Conservation (phyloP, 306 rosid species). For the Prunus campanulata region DNA sequence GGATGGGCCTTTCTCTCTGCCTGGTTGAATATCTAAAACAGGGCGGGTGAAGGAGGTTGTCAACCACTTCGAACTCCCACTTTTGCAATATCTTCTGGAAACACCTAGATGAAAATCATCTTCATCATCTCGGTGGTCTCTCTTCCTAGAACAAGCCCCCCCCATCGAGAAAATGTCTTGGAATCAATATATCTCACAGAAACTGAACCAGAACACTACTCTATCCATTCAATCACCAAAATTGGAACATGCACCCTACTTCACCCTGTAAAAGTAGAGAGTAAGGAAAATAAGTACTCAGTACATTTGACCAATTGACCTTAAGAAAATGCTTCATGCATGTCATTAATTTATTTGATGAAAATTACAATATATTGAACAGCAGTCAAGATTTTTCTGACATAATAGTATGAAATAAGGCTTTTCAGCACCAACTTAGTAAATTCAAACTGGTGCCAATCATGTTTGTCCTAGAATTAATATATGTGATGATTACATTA, state of each 20-base stretch:
- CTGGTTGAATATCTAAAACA: conserved; percentile 39
- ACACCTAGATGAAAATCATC: conserved; percentile 42
- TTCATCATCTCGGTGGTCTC: conserved; percentile 48
- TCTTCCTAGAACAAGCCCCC: conserved; percentile 95
- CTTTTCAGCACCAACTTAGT: neutral
- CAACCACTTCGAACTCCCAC: conserved; percentile 90
- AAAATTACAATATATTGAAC: neutral
- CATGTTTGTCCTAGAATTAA: neutral
- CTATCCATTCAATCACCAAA: conserved; percentile 44
- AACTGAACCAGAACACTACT: conserved; percentile 37
- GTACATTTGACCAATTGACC: conserved; percentile 6
- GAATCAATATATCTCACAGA: conserved; percentile 37
- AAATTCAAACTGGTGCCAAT: neutral
- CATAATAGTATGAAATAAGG: neutral
- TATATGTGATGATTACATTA: too few species aligned
- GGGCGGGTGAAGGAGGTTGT: conserved; percentile 67
- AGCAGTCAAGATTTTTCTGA: neutral
- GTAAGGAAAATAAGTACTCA: conserved; percentile 31
- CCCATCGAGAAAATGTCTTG: conserved; percentile 61
- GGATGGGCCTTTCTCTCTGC: conserved; percentile 56
- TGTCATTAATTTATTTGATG: neutral
- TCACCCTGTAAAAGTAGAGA: conserved; percentile 33
- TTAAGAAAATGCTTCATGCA: neutral
- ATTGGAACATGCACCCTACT: conserved; percentile 26
- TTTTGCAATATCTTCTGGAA: conserved; percentile 61